Base-by-base conservation (phyloP, 495 filamentous ascomycete species). In the Glarea lozoyensis region DNA sequence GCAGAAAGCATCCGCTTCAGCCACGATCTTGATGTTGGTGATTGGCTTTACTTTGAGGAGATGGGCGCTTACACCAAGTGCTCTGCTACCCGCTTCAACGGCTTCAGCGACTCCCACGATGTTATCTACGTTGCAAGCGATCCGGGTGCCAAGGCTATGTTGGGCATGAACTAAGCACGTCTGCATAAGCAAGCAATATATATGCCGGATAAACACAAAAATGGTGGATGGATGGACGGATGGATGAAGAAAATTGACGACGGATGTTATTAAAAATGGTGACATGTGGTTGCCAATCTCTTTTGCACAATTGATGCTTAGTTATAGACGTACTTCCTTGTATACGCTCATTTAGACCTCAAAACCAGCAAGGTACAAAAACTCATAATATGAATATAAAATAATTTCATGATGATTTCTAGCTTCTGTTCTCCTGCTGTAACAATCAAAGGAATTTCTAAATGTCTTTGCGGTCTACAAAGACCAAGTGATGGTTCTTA, bases 21-120 rank as follows among this genome's bases (percentile, higher is more conserved):
- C 13, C 77, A 79, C 15, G 71, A 80, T 32, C 59, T 99, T 20
- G 79, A 95, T 57, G 82, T 89, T 11, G 89, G 90, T 22, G 92
- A 99, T 60, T 99, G 92, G 92, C 70, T 99, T 13, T 97, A 92
- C 62, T 99, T 97, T 57, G 86, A 94, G 67, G 78, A 95, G 27
- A 99, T 99, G 92, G 92, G 92, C 39, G 92, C 92, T 40, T 99
- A 99, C 61, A 95, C 92, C 53, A 89, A 82, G 70, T 95, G 88
- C 70, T 96, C 88, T 31, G 89, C 92, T 50, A 97, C 92, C 42
- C 78, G 79, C 43, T 99, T 99, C 84, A 99, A 99, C 56, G 92
- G 92, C n/a, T 97, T 96, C 66, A 82, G 79, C 36, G 83, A 97
- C 61, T 75, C 79, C 53, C 90, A 97, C 56, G 82, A 94, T 54